Evolutionary conservation across 768 basidiomycete genomes (phyloP), one percentile per base, ranked within the genome.

Genomic region (Tremella yokohamensis): DNA sequence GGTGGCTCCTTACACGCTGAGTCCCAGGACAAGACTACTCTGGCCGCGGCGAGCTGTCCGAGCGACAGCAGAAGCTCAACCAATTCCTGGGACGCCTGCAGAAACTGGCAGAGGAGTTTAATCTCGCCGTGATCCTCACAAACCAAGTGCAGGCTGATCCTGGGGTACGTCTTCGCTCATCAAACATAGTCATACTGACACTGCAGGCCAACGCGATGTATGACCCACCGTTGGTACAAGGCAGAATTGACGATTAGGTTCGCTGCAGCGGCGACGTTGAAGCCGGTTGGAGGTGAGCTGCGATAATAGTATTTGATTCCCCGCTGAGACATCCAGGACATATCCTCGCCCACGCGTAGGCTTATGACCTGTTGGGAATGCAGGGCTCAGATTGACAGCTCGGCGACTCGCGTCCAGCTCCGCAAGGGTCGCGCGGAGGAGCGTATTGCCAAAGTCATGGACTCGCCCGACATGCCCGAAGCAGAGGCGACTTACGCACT

Each of bases 131-230:
- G 44, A 81, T 96, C 26, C 81, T 96, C 57, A 96, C 91, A 15
- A 94, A 94, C 69, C 91, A 94, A 82, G 91, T 66, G 54, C 63
- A 69, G 89, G 89, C 92, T 59, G 93, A 97, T 74, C 93, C 93
- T 19, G 93, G 93, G 49, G 92, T 91, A 49, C 90, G 70, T 60
- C 8, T 18, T 39, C 26, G 1, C 13, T 22, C n/a, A 34, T 44
- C 26, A 15, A 34, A 13, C 7, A 26, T 47, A 39, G n/a, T 40
- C 13, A 34, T 20, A 39, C 48, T 57, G 45, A 59, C 19, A 45
- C 25, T 26, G 26, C 39, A 73, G 72, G 75, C 75, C 22, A 62
- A 68, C 12, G 75, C 75, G 0, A 76, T 76, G 69, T 72, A 24
- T n/a, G 65, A 52, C 24, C 3, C 3, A 2, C 15, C n/a, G 8